These are phyloP conservation scores for Sclerotinia minor DNA, from an alignment of 2,329 filamentous ascomycete genomes.

Conservation along the genomic window DNA sequence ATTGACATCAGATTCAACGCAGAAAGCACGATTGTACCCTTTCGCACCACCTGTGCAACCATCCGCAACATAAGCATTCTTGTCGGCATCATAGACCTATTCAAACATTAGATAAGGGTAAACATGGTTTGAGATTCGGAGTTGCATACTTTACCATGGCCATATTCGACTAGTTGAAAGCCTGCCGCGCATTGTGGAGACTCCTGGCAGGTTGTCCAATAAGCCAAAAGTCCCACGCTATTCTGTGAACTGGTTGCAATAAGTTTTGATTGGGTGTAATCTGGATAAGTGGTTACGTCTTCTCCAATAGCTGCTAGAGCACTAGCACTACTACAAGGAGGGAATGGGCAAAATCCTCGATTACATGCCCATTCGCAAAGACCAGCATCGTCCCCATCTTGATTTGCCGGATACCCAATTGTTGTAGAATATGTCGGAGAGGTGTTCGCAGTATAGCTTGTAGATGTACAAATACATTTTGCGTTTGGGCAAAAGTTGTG, in stretches of 20 bases:
- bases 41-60: background rate
- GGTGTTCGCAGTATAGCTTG: background rate
- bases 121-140: background rate
- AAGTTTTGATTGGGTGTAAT: background rate
- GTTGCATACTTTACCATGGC: background rate
- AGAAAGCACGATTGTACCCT: background rate
- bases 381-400: background rate
- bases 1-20: background rate
- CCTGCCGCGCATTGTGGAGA: background rate
- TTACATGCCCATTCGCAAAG: slow-evolving; percentile 6
- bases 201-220: slow-evolving; percentile 2
- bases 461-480: background rate
- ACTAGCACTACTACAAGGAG: background rate
- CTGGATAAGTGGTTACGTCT: background rate
- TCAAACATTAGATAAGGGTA: background rate
- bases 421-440: background rate
- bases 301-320: slow-evolving; percentile 1
- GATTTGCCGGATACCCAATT: background rate
- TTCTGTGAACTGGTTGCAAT: background rate
- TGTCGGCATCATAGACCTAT: slow-evolving; percentile 2
- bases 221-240: background rate
- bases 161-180: slow-evolving; percentile 1
- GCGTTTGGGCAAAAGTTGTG: background rate
- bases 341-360: background rate
- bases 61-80: background rate